Evolutionary conservation across 331 rosid genomes (phyloP).

Genomic region (Quercus lobata): DNA sequence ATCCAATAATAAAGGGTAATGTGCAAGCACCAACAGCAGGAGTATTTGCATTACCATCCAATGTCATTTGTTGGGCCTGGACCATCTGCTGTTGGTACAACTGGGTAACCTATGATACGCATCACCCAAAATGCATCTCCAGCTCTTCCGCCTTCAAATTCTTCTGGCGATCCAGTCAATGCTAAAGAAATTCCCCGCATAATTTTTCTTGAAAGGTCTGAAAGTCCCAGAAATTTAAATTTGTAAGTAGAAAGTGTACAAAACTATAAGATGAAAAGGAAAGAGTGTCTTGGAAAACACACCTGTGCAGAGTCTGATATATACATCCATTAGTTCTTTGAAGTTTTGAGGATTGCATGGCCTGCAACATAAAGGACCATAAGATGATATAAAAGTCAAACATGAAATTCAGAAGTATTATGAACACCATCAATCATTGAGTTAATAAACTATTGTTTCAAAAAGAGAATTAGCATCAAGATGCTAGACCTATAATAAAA

Average conservation of each 20-base stretch:
- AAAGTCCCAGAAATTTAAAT: slow-evolving; percentile 3
- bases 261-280: not conserved
- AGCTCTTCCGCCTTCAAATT: slow-evolving; percentile 89
- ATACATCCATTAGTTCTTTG: slow-evolving; percentile 64
- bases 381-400: slow-evolving; percentile 11
- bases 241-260: slow-evolving; percentile 5
- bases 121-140: slow-evolving; percentile 91
- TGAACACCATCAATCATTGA: not conserved
- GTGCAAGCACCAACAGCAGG: not conserved
- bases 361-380: slow-evolving; percentile 47
- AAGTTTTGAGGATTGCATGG: slow-evolving; percentile 66
- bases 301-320: slow-evolving; percentile 75
- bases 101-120: slow-evolving; percentile 86
- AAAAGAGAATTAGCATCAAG: not conserved
- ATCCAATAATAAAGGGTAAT: not conserved
- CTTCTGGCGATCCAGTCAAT: slow-evolving; percentile 76
- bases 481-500: not conserved
- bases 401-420: not conserved
- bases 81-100: slow-evolving; percentile 34
- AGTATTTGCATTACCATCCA: slow-evolving; percentile 69
- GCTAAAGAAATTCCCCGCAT: slow-evolving; percentile 90
- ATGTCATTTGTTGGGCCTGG: slow-evolving; percentile 35
- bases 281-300: slow-evolving; percentile 19
- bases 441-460: not conserved
- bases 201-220: slow-evolving; percentile 80